Evolutionary conservation across 1,284 basidiomycete genomes (phyloP).

Genomic region (Pascua sp.): DNA sequence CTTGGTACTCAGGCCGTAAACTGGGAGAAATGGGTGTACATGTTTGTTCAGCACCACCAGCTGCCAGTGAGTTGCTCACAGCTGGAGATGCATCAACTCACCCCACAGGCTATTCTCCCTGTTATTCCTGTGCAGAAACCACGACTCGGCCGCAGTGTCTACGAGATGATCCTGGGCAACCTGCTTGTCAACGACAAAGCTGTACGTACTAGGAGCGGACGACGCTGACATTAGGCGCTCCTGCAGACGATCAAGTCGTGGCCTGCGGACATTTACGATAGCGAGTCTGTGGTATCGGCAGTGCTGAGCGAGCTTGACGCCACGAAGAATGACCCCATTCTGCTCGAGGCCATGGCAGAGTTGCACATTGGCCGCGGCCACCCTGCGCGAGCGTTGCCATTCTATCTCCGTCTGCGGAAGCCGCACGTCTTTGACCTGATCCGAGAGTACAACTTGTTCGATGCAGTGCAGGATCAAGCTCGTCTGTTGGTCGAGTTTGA

Average conservation of each 20-base stretch:
- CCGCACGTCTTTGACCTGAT: constrained; percentile 94
- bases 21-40: constrained; percentile 96
- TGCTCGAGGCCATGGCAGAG: constrained; percentile 92
- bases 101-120: constrained; percentile 72
- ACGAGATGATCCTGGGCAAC: constrained; percentile 91
- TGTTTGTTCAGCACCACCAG: constrained; percentile 78
- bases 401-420: constrained; percentile 76
- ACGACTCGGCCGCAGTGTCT: constrained; percentile 75
- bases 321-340: constrained; percentile 57
- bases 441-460: constrained; percentile 88
- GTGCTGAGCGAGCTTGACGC: constrained; percentile 77
- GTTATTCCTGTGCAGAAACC: constrained; percentile 80
- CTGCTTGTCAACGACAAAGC: constrained; percentile 73
- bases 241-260: constrained; percentile 77
- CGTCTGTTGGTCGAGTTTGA: constrained; percentile 91
- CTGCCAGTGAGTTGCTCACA: constrained; percentile 59
- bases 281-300: constrained; percentile 78
- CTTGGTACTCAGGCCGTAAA: constrained; percentile 71
- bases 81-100: neutral
- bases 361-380: constrained; percentile 85
- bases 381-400: constrained; percentile 88
- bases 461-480: constrained; percentile 90
- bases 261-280: constrained; percentile 88
- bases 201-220: constrained; percentile 52
- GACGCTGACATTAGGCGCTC: constrained; percentile 57